Base-by-base conservation (phyloP, 228 moss, liverwort and hornwort species). In the Sphagnum magellanicum region DNA sequence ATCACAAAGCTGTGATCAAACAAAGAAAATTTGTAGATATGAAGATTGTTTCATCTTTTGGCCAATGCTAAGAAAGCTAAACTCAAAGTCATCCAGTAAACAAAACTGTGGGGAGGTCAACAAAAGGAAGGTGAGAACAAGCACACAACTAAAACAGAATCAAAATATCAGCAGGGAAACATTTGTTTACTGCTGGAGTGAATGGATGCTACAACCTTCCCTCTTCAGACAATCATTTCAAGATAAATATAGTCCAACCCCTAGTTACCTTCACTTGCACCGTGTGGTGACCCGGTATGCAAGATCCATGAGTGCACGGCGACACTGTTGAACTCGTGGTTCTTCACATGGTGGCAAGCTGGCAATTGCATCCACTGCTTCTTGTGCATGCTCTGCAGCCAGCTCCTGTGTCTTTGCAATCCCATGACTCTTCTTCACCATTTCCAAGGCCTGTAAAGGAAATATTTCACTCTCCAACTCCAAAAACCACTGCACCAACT, bases 361-460 rank as follows among this genome's bases (percentile, higher is more conserved):
- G 46, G 69, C 72, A 15, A 98, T 89, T 59, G 98, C 87, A 49
- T 74, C 50, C 2, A 82, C 89, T 67, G 94, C 98, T 72, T 87
- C 87, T 61, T 79, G 79, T 6, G 87, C 93, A 83, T 94, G 98
- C 53, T 92, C 80, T 16, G 83, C 82, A 52, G 98, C 98, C 46
- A 98, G 75, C 70, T 87, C 79, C 48, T 87, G 90, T 47, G 98
- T 98, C 77, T 72, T 87, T 53, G 75, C 60, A 69, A 93, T 89
- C 8, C 94, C 94, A 50, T 75, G 74, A 68, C 98, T 98, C 63
- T 81, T 76, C 55, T 77, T 90, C 67, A 98, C 94, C 92, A 94
- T 89, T 71, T 94, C 87, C 75, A 90, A 76, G 66, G 92, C 94
- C 98, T 98, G 32, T 32, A 79, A n/a, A 63, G 64, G 60, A 7